Evolutionary conservation across 202 grass and related monocot genomes (phyloP), one percentile per base, ranked within the genome.

Genomic region (Zizania palustris): DNA sequence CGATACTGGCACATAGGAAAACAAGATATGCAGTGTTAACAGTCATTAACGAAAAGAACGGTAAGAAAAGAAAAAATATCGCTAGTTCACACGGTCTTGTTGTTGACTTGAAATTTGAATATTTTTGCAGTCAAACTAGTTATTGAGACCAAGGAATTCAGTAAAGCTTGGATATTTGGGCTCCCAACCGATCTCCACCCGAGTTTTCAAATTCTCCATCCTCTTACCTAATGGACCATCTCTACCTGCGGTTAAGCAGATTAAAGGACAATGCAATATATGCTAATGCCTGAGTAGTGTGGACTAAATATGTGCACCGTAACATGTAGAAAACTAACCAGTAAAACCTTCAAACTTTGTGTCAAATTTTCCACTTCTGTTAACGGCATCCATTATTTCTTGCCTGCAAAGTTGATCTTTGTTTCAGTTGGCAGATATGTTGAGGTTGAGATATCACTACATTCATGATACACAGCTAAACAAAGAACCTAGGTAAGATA

Each of bases 311-410:
- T 39, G 46, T 56, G 3, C 5, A 44, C 5, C 0, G 12, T 11
- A 82, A 3, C 50, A 46, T 20, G 45, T 43, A 16, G 16, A 81
- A 48, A 86, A 56, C 41, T 85, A 89, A 83, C 96, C 89, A 73
- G 75, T 90, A 46, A 99, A 99, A 67, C 87, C 87, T 81, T 83
- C 45, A 70, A 98, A 99, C 60, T 90, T 87, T 9, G 56, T 87
- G 58, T 56, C 80, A 73, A 92, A 95, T 39, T 95, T 90, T 19
- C 87, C 89, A 85, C 92, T 92, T 60, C 45, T 82, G 67, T 90
- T 95, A 67, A 93, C 85, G 39, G 63, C 58, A 38, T 95, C 89
- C 96, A 99, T 99, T 78, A 95, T 88, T 71, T 99, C 96, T 79
- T 99, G 80, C 87, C 96, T 95, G 80, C 19, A 59, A 77, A 72